These are phyloP conservation scores for Priceomyces medius DNA, from an alignment of 805 yeast genomes.

Conservation along the genomic window DNA sequence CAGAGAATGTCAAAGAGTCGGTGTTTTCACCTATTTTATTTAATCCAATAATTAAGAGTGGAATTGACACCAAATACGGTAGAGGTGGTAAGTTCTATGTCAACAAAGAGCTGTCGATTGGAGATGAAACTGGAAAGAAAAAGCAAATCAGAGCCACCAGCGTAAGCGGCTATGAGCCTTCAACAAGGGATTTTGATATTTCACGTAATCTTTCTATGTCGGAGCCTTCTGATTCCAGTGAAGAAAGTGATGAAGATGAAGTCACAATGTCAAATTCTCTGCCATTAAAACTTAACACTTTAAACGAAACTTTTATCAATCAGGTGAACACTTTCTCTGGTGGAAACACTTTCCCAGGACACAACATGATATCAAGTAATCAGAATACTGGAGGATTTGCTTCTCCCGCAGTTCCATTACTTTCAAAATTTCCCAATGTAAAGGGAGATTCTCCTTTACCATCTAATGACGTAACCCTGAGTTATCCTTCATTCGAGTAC, in stretches of 20 bases:
- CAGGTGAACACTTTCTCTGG: background rate
- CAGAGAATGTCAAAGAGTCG: constrained; percentile 39
- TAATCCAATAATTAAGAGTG: constrained; percentile 72
- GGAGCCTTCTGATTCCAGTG: constrained; percentile 13
- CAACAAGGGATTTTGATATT: constrained; percentile 10
- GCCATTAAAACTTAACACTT: constrained; percentile 28
- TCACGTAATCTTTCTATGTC: constrained; percentile 10
- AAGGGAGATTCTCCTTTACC: constrained; percentile 21
- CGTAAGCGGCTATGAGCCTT: constrained; percentile 26
- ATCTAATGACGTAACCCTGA: constrained; percentile 12
- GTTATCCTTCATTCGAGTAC: constrained; percentile 18
- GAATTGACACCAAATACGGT: constrained; percentile 82
- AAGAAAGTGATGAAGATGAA: constrained; percentile 33
- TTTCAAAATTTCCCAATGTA: constrained; percentile 11
- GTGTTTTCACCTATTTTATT: constrained; percentile 80
- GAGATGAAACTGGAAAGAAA: constrained; percentile 18
- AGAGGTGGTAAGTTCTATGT: constrained; percentile 90
- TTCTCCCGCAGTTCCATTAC: constrained; percentile 15
- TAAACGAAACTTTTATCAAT: constrained; percentile 14
- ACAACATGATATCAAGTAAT: constrained; percentile 5
- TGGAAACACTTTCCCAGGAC: background rate
- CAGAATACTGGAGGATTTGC: constrained; percentile 14
- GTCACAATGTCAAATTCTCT: constrained; percentile 16
- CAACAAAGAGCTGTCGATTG: constrained; percentile 28
- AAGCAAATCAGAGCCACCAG: constrained; percentile 34